A percentile compares a stretch with the other conserved stretches of the same genome.
phyloP scores from a whole-genome alignment of 345 rosid species.

The Streptanthus diversifolius region DNA sequence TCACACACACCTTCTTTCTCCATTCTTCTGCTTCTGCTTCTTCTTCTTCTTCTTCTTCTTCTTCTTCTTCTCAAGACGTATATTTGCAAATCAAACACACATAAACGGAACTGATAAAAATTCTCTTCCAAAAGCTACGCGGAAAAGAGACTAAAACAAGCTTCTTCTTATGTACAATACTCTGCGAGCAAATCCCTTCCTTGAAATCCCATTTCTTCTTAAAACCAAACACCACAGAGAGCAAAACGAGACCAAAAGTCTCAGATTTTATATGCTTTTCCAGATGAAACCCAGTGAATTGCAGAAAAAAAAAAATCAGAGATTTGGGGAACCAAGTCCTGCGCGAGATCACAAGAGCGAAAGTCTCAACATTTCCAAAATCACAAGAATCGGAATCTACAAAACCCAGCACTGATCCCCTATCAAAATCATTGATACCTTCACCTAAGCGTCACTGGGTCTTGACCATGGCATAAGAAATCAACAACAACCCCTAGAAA shows the following conservation, averaged over 20 bases:
- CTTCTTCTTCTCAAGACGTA: too few relatives aligned
- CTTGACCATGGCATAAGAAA: background rate
- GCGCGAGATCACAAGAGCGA: background rate
- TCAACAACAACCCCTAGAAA: slow-evolving; percentile 12
- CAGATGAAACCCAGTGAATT: background rate
- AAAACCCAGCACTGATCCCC: background rate
- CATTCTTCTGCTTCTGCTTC: background rate
- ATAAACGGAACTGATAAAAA: background rate
- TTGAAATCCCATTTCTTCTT: background rate
- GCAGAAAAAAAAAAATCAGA: background rate
- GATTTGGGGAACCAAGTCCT: background rate
- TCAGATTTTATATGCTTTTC: background rate
- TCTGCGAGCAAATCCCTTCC: background rate
- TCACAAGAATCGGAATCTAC: slow-evolving; percentile 1
- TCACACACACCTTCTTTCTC: slow-evolving; percentile 10
- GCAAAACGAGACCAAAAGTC: background rate
- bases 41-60: too few relatives aligned
- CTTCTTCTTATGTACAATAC: background rate
- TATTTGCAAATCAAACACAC: background rate
- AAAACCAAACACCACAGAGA: background rate
- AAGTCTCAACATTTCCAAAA: background rate
- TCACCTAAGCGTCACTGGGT: background rate
- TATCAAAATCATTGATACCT: background rate
- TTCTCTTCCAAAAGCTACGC: background rate
- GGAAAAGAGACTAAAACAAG: background rate